A percentile compares a stretch with the other conserved stretches of the same genome.
Evolutionary conservation across 306 rosid species (phyloP).

Genomic region (Geum urbanum): DNA sequence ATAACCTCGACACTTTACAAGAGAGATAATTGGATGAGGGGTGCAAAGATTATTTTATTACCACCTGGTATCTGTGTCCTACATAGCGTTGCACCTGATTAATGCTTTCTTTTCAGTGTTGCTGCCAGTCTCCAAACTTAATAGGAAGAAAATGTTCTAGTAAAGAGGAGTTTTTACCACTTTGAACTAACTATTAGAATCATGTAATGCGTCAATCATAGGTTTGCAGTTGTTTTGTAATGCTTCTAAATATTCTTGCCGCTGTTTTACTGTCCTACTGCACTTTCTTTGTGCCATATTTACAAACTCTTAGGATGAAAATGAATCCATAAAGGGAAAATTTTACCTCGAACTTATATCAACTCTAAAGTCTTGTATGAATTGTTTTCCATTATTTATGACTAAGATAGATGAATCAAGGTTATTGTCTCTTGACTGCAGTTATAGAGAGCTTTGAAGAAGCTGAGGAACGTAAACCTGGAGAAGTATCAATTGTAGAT

Average conservation of each 20-base stretch:
- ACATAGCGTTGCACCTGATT: background rate
- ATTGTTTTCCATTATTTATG: background rate
- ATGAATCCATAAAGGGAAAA: background rate
- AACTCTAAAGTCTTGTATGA: background rate
- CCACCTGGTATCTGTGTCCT: background rate
- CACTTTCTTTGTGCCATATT: background rate
- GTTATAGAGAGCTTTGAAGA: constrained; percentile 81
- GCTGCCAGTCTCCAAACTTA: background rate
- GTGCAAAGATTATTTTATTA: background rate
- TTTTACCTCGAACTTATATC: too few relatives aligned
- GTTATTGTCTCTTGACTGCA: constrained; percentile 28
- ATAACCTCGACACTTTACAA: background rate
- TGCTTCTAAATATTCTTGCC: background rate
- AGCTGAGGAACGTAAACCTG: constrained; percentile 59
- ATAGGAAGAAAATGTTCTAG: background rate
- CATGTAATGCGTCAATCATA: background rate
- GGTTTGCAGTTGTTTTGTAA: background rate
- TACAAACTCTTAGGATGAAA: constrained; percentile 3
- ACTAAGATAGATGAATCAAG: background rate
- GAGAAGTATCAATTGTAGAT: constrained; percentile 58
- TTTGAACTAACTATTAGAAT: background rate
- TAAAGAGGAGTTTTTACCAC: background rate
- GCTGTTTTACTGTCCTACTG: background rate
- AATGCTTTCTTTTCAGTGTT: background rate
- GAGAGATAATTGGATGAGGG: background rate